Base-by-base conservation (phyloP, 2,329 filamentous ascomycete species). In the Fusarium tricinctum region DNA sequence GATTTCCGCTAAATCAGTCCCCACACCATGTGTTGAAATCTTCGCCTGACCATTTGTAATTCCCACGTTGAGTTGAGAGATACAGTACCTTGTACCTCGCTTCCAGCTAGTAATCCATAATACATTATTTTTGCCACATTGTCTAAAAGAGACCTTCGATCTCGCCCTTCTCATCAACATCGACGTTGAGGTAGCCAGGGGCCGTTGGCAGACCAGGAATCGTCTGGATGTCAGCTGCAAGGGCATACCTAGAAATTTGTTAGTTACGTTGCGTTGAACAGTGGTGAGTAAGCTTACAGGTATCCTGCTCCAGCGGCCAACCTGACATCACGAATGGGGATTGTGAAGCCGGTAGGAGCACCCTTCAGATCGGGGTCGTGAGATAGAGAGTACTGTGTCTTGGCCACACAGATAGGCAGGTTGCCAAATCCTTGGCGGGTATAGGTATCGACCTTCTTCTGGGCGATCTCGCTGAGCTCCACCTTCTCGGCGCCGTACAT, bases 191-290 rank as follows among this genome's bases (percentile, higher is more conserved):
- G 78, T 98, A 98, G 13, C 96, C 96, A 10, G 95, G 96, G 20
- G 95, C 95, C 10, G 96, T 98, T 12, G 95, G 95, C 69, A 99
- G 84, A 65, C 96, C 96, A 15, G 96, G 96, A 69, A 99, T 99
- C 2, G 96, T 99, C 84, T 98, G 96, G 71, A 99, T 98, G 77
- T 99, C 96, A 15, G 96, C 96, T 54, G 96, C 96, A 65, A 98
- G 86, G 8, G 96, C 96, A 74, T 97, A 97, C 54, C 91, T 92
- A 70, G 46, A 55, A 33, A 8, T 8, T 9, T 50, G 68, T 85
- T 77, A 85, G 80, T 71, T 66, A 76, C 71, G 12, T 50, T 62
- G 51, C 44, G 23, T 33, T 44, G 3, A n/a, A 47, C 1, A n/a
- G 6, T 19, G 13, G 12, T 9, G 58, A 15, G 54, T 47, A 55